Evolutionary conservation across 139 green algal genomes (phyloP).

Genomic region (Protoeuglena noctilucae): DNA sequence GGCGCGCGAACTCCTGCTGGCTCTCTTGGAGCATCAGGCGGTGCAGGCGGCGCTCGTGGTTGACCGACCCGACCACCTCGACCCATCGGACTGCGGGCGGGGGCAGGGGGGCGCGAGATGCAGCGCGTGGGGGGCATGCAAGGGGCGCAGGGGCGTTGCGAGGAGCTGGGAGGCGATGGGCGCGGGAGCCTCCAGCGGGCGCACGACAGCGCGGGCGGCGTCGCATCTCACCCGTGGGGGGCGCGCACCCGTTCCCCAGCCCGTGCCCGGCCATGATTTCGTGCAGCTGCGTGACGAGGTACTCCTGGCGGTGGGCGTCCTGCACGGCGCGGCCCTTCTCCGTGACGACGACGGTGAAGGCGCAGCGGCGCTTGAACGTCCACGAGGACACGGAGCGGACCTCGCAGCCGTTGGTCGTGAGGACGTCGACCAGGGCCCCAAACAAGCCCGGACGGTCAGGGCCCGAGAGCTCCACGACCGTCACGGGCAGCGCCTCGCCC

Average conservation of each 20-base stretch:
- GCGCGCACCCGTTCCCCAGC: not conserved
- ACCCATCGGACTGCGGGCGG: not conserved
- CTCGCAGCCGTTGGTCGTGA: constrained; percentile 63
- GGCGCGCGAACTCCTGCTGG: not conserved
- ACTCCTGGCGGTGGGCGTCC: constrained; percentile 31
- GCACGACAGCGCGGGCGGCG: too few relatives aligned
- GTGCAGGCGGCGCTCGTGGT: constrained; percentile 82
- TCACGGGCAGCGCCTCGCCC: constrained; percentile 26
- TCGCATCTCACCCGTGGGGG: too few relatives aligned
- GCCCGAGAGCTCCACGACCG: constrained; percentile 77
- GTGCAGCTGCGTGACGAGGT: constrained; percentile 42
- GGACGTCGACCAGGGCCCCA: constrained; percentile 57
- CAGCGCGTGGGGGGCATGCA: too few relatives aligned
- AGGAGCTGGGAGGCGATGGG: too few relatives aligned
- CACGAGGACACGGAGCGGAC: constrained; percentile 64
- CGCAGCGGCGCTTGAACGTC: constrained; percentile 57
- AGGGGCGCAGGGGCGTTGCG: too few relatives aligned
- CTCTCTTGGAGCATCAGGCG: constrained; percentile 71
- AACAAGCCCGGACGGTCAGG: constrained; percentile 64
- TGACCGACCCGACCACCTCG: constrained; percentile 50
- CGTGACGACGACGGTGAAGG: constrained; percentile 61
- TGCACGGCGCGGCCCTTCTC: constrained; percentile 41
- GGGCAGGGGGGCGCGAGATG: too few relatives aligned
- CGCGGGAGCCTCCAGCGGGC: not conserved
- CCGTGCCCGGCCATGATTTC: constrained; percentile 34